A percentile compares a stretch with the other conserved stretches of the same genome.
Conservation (phyloP, 306 rosid species). For the Cucumis cinereus region DNA sequence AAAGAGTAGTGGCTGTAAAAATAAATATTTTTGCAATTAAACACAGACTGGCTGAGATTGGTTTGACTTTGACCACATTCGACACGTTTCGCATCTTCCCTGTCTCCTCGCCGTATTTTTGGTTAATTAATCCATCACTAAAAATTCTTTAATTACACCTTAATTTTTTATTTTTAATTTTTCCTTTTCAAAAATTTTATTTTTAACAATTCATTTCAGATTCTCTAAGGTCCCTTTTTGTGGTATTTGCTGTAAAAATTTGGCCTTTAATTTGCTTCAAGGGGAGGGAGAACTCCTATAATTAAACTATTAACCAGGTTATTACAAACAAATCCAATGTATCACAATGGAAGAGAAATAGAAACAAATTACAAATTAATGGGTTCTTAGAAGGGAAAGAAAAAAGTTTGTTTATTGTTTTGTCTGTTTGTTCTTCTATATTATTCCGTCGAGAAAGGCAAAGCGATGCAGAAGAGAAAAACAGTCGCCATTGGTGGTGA, state of each 20-base stretch:
- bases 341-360: not conserved
- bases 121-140: not conserved
- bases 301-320: not conserved
- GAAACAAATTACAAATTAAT: not conserved
- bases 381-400: no score
- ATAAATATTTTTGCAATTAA: not conserved
- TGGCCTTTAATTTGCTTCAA: not conserved
- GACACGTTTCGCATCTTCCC: constrained; percentile 3
- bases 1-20: not conserved
- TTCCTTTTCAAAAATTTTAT: not conserved
- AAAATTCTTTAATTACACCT: not conserved
- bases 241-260: not conserved
- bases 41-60: not conserved
- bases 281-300: not conserved
- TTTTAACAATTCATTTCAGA: not conserved
- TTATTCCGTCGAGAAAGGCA: constrained; percentile 22
- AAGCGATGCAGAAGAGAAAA: constrained; percentile 1
- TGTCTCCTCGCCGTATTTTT: not conserved
- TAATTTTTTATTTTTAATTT: not conserved
- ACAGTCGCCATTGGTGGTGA: constrained; percentile 32
- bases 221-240: not conserved
- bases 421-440: constrained; percentile 7
- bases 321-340: not conserved
- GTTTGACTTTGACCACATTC: not conserved
- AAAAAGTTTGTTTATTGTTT: not conserved